A percentile compares a stretch with the other conserved stretches of the same genome.
phyloP scores from a whole-genome alignment of 176 grass and related monocot genomes.

The Alloteropsis semialata region DNA sequence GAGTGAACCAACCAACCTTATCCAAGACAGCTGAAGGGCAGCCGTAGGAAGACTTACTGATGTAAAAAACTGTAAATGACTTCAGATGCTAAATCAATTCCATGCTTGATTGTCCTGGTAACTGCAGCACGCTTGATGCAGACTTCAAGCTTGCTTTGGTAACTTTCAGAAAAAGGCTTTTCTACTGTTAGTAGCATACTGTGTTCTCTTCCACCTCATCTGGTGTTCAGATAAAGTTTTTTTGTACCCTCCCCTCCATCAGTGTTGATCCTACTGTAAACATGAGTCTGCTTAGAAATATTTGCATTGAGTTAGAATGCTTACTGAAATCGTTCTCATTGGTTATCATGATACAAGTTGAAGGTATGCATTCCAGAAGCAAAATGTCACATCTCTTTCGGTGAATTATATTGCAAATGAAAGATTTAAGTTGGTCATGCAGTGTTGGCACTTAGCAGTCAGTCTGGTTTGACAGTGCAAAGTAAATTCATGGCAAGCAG shows the following conservation, averaged over 20 bases:
- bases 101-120: conserved; percentile 16
- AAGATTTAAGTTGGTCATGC: neutral
- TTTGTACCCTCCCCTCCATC: neutral
- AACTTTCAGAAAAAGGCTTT: conserved; percentile 26
- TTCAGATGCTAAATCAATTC: conserved; percentile 29
- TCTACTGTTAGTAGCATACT: conserved; percentile 12
- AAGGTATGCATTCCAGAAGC: conserved; percentile 2
- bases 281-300: conserved; percentile 39
- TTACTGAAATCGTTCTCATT: neutral
- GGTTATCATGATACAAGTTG: neutral
- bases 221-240: conserved; percentile 19
- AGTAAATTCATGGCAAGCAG: neutral
- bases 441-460: neutral
- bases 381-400: neutral
- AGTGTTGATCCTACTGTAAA: conserved; percentile 30
- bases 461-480: neutral
- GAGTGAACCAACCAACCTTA: conserved; percentile 68
- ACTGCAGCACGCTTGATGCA: conserved; percentile 29
- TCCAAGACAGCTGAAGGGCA: conserved; percentile 56
- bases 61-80: conserved; percentile 56
- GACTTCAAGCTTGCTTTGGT: conserved; percentile 25
- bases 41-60: conserved; percentile 7
- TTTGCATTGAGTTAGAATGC: conserved; percentile 19
- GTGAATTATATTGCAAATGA: neutral
- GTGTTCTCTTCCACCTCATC: neutral